Conservation (phyloP, 805 yeast species). For the Saccharomycopsis capsularis region DNA sequence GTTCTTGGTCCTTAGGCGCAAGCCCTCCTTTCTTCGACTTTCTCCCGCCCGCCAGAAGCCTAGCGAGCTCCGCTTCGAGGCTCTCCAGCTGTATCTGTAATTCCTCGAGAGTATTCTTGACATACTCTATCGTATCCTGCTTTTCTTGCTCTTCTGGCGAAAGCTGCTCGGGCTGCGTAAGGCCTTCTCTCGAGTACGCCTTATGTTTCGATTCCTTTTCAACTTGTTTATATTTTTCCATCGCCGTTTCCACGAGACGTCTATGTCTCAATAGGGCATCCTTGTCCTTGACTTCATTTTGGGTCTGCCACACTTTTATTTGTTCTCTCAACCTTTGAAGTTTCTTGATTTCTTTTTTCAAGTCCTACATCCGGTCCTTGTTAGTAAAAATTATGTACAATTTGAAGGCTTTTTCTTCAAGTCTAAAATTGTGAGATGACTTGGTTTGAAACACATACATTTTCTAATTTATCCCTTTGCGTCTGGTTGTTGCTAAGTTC, state of each 20-base stretch:
- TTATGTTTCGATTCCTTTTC: conserved; percentile 91
- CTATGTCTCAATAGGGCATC: conserved; percentile 23
- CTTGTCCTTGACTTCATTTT: conserved; percentile 86
- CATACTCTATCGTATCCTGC: conserved; percentile 42
- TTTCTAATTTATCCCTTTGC: conserved; percentile 87
- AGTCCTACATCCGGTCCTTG: conserved; percentile 22
- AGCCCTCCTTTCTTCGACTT: conserved; percentile 17
- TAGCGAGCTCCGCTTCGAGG: conserved; percentile 20
- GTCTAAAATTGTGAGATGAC: background rate
- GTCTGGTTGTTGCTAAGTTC: conserved; percentile 56
- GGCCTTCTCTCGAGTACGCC: conserved; percentile 89
- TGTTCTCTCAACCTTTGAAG: conserved; percentile 90
- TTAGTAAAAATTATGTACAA: background rate
- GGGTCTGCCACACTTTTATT: conserved; percentile 89
- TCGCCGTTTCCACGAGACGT: conserved; percentile 46
- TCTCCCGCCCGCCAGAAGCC: conserved; percentile 9
- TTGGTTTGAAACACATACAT: conserved; percentile 12
- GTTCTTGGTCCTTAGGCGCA: conserved; percentile 51
- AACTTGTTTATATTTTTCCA: conserved; percentile 94
- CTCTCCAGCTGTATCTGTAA: conserved; percentile 19
- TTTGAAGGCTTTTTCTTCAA: background rate
- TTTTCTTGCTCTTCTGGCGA: conserved; percentile 20
- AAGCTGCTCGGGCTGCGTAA: conserved; percentile 36
- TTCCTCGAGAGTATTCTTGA: conserved; percentile 37
- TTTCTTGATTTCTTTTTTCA: conserved; percentile 92